phyloP scores from a whole-genome alignment of 495 filamentous ascomycete genomes.

The Cryomyces antarcticus region DNA sequence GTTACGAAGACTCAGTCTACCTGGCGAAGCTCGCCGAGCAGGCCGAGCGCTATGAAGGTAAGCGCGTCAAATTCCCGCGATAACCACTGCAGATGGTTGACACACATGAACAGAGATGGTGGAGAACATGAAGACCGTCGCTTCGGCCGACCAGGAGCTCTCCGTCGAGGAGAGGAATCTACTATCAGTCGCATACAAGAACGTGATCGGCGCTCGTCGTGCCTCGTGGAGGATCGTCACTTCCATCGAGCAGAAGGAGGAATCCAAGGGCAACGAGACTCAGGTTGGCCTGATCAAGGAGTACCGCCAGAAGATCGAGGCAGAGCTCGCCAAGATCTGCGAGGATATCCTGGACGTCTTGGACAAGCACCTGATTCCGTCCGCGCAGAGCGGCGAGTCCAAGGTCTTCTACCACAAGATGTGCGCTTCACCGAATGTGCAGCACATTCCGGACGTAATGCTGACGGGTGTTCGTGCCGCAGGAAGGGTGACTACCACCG shows the following conservation, averaged over 20 bases:
- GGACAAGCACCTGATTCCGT: conserved; percentile 89
- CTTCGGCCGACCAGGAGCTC: conserved; percentile 89
- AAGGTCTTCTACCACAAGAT: conserved; percentile 99
- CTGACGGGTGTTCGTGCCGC: conserved; percentile 7
- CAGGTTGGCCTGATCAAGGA: conserved; percentile 95
- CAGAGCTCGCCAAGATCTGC: conserved; percentile 96
- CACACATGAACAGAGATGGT: conserved; percentile 64
- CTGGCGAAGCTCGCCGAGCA: conserved; percentile 99
- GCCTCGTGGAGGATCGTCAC: conserved; percentile 99
- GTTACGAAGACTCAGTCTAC: conserved; percentile 98
- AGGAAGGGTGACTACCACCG: conserved; percentile 99
- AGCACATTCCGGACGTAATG: background rate
- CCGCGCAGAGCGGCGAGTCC: conserved; percentile 89
- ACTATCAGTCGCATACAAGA: conserved; percentile 98
- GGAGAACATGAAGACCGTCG: conserved; percentile 99
- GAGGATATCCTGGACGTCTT: conserved; percentile 96
- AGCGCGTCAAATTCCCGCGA: conserved; percentile 18
- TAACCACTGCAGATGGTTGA: background rate
- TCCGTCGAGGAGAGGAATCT: conserved; percentile 99
- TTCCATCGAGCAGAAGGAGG: conserved; percentile 99
- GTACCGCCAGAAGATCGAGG: conserved; percentile 98
- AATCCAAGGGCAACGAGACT: conserved; percentile 93
- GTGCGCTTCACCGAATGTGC: conserved; percentile 26
- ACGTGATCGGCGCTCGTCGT: conserved; percentile 95
- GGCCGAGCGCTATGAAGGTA: conserved; percentile 99